Evolutionary conservation across 257 asterid species (phyloP).

Genomic region (Salvia splendens): DNA sequence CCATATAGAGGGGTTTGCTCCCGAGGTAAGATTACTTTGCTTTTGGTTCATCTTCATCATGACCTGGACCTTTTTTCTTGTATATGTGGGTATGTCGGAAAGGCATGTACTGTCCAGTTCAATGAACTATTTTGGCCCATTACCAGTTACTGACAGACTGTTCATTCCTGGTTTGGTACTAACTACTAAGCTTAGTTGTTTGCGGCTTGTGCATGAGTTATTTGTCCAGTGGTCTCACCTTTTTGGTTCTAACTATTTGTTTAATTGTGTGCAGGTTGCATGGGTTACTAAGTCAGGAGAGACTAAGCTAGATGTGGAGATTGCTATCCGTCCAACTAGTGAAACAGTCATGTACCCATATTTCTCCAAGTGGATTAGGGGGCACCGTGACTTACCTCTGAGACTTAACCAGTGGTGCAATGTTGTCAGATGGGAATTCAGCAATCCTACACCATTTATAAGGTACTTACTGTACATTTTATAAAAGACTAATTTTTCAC

Average conservation of each 20-base stretch:
- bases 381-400: conserved; percentile 95
- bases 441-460: conserved; percentile 97
- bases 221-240: background rate
- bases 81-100: conserved; percentile 1
- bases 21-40: conserved; percentile 67
- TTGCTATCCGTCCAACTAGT: conserved; percentile 99
- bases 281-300: conserved; percentile 98
- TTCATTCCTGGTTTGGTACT: background rate
- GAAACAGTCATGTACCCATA: conserved; percentile 99
- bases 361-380: conserved; percentile 96
- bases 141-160: background rate
- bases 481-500: conserved; percentile 15
- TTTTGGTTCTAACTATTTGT: background rate
- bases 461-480: conserved; percentile 48
- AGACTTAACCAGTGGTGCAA: conserved; percentile 98
- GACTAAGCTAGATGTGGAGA: conserved; percentile 88
- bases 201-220: background rate
- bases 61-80: background rate
- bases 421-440: conserved; percentile 98
- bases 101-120: conserved; percentile 12
- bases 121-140: background rate
- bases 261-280: conserved; percentile 66
- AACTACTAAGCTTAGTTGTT: conserved; percentile 6
- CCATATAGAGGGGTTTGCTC: conserved; percentile 93
- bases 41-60: conserved; percentile 19